A percentile compares a stretch with the other conserved stretches of the same genome.
Conservation (phyloP, 208 protist genomes). For the Wallacemonas collosoma region DNA sequence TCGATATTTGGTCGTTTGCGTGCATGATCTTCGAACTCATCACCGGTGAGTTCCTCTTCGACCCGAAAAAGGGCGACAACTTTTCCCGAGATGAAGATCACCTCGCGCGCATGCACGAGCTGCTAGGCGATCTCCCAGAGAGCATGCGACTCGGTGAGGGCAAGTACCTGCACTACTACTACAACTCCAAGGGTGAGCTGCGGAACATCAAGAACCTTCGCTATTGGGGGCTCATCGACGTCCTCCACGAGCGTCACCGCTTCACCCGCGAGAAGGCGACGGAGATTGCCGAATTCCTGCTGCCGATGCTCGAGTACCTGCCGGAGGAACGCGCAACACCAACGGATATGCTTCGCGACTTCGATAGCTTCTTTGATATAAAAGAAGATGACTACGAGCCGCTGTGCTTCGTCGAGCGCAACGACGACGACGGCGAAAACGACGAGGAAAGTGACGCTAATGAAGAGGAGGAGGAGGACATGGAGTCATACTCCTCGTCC, state of each 20-base stretch:
- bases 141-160: constrained; percentile 82
- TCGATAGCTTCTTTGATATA: constrained; percentile 83
- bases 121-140: constrained; percentile 91
- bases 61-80: constrained; percentile 90
- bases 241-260: constrained; percentile 94
- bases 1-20: constrained; percentile 93
- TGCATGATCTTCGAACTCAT: constrained; percentile 96
- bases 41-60: constrained; percentile 94
- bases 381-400: constrained; percentile 86
- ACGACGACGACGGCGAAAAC: constrained; percentile 18
- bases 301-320: constrained; percentile 94
- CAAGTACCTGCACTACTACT: constrained; percentile 79
- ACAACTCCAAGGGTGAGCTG: constrained; percentile 79
- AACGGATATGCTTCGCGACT: constrained; percentile 76
- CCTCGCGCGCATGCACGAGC: constrained; percentile 94
- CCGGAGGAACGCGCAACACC: constrained; percentile 89
- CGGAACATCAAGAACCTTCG: constrained; percentile 83
- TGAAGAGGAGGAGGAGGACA: constrained; percentile 29
- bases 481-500: constrained; percentile 24
- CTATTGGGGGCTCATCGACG: constrained; percentile 82
- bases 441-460: constrained; percentile 35
- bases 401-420: constrained; percentile 62
- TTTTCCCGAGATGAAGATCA: constrained; percentile 93
- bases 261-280: constrained; percentile 88
- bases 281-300: constrained; percentile 93